These are phyloP conservation scores for Pseudopediastrum boryanum DNA, from an alignment of 139 green algal genomes.

Conservation along the genomic window DNA sequence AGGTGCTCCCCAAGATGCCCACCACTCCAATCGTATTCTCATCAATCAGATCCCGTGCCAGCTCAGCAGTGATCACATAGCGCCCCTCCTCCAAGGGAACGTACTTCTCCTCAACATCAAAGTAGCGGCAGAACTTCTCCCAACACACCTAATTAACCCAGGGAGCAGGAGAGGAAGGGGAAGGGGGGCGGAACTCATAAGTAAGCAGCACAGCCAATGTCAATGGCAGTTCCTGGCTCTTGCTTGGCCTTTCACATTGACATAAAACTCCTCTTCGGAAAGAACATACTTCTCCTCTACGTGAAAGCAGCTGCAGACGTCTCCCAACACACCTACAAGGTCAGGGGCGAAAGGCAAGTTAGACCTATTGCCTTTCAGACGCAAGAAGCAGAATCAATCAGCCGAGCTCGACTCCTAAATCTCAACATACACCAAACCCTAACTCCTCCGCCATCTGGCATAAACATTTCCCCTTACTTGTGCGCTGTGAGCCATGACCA, in stretches of 20 bases:
- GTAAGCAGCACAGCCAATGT: no score
- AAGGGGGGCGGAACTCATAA: no score
- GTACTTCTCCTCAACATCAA: slow-evolving; percentile 26
- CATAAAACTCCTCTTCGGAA: no score
- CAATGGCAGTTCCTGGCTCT: no score
- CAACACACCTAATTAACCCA: slow-evolving; percentile 28
- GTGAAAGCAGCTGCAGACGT: slow-evolving; percentile 59
- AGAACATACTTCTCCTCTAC: slow-evolving; percentile 36
- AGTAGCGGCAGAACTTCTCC: slow-evolving; percentile 58
- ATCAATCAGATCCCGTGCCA: slow-evolving; percentile 15
- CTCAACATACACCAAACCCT: no score
- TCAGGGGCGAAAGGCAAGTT: no score
- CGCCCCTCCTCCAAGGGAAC: slow-evolving; percentile 18
- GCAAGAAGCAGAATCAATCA: no score
- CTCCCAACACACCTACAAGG: slow-evolving; percentile 23
- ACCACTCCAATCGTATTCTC: slow-evolving; percentile 32
- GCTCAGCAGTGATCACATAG: slow-evolving; percentile 20
- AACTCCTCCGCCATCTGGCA: no score
- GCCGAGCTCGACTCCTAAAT: no score
- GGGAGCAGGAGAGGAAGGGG: no score
- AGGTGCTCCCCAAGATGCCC: slow-evolving; percentile 71
- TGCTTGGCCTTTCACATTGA: not conserved
- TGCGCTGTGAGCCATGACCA: no score
- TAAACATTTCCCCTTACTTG: slow-evolving; percentile 59
- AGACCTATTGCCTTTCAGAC: no score